phyloP scores from a whole-genome alignment of 441 rosid genomes.

The Gossypium aridum region DNA sequence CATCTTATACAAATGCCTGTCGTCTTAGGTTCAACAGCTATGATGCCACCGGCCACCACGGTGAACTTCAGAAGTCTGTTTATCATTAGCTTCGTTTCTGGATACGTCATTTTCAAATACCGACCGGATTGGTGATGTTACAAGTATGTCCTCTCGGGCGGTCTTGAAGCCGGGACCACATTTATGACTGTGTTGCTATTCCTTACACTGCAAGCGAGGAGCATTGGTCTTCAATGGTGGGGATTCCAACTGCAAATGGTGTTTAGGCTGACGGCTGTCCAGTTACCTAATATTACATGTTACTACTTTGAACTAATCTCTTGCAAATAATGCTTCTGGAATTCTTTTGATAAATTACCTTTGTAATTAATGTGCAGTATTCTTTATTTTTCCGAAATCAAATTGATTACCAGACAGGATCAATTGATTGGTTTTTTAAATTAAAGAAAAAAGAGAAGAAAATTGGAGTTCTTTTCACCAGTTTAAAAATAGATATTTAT shows the following conservation, averaged over 20 bases:
- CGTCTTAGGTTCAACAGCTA: conserved; percentile 54
- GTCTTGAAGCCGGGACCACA: conserved; percentile 74
- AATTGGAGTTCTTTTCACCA: too few relatives aligned
- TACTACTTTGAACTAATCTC: background rate
- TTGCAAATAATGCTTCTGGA: background rate
- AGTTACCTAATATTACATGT: conserved; percentile 18
- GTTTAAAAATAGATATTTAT: too few relatives aligned
- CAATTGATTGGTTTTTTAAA: too few relatives aligned
- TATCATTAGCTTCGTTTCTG: conserved; percentile 44
- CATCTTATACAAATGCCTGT: conserved; percentile 46
- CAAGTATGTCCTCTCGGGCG: conserved; percentile 65
- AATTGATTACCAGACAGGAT: background rate
- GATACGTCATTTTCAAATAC: conserved; percentile 49
- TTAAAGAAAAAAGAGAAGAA: too few relatives aligned
- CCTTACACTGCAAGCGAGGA: conserved; percentile 36
- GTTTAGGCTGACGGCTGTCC: conserved; percentile 51
- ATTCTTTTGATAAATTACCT: background rate
- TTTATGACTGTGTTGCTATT: conserved; percentile 58
- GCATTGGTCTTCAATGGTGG: conserved; percentile 51
- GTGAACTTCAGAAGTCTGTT: conserved; percentile 71
- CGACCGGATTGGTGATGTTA: conserved; percentile 52
- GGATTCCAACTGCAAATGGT: conserved; percentile 76
- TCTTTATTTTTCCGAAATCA: background rate
- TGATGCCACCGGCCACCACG: conserved; percentile 72
- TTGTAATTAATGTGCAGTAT: background rate